A percentile compares a stretch with the other conserved stretches of the same genome.
These are phyloP conservation scores for Xylaria sp. DNA, from an alignment of 2,329 filamentous ascomycete species.

Conservation along the genomic window DNA sequence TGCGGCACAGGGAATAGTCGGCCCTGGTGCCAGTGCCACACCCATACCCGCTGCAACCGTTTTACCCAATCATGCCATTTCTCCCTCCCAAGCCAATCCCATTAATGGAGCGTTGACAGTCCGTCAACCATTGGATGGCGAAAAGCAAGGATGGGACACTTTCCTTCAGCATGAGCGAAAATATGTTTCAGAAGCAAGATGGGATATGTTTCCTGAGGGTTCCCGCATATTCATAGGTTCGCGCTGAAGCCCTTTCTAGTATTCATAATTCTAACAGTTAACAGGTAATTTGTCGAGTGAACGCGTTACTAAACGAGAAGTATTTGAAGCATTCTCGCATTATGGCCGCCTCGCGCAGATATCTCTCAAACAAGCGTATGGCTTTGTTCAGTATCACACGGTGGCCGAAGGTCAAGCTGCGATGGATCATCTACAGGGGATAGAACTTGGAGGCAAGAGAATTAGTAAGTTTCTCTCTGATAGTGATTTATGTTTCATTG, in stretches of 20 bases:
- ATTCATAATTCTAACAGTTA: constrained; percentile 41
- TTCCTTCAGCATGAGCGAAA: constrained; percentile 78
- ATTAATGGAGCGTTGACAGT: constrained; percentile 27
- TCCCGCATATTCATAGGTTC: constrained; percentile 83
- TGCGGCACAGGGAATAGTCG: constrained; percentile 46
- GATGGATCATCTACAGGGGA: constrained; percentile 80
- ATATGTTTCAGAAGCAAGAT: constrained; percentile 81
- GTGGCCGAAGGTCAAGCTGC: constrained; percentile 78
- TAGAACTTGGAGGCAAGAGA: constrained; percentile 85
- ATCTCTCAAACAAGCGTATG: constrained; percentile 95
- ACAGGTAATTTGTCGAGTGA: constrained; percentile 91
- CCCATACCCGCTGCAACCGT: constrained; percentile 44
- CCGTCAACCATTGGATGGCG: constrained; percentile 31
- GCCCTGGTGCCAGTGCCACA: constrained; percentile 45
- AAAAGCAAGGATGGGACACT: constrained; percentile 70
- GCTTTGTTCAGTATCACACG: constrained; percentile 93
- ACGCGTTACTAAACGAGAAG: constrained; percentile 90
- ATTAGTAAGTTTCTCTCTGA: constrained; percentile 76
- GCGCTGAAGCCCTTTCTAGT: constrained; percentile 31
- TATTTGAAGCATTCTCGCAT: constrained; percentile 88
- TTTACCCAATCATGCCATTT: constrained; percentile 41
- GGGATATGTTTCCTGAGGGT: constrained; percentile 81
- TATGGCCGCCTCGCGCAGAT: constrained; percentile 93
- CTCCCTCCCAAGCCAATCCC: constrained; percentile 33
- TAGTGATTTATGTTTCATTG: background rate